These are phyloP conservation scores for Sarcodon sp. DNA, from an alignment of 768 basidiomycete species.

Conservation along the genomic window DNA sequence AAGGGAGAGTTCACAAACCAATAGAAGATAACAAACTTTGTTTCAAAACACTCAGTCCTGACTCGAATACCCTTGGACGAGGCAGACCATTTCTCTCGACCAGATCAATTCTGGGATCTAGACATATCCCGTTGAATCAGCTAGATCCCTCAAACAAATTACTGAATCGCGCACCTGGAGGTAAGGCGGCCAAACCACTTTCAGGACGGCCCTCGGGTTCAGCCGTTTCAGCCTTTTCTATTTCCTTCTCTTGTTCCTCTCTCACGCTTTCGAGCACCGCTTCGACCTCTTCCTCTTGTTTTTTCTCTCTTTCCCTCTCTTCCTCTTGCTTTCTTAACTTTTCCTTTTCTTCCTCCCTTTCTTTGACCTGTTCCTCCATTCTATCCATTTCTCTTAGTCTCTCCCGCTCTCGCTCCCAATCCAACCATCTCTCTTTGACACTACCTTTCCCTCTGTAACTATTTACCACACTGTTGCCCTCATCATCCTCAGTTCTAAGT, in stretches of 20 bases:
- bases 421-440: conserved; percentile 49
- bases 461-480: too few species aligned
- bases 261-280: conserved; percentile 11
- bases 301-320: conserved; percentile 6
- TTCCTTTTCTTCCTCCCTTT: conserved; percentile 30
- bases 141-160: too few species aligned
- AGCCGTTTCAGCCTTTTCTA: conserved; percentile 1
- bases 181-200: too few species aligned
- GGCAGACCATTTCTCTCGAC: not conserved
- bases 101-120: too few species aligned
- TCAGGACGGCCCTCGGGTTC: too few species aligned
- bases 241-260: conserved; percentile 1
- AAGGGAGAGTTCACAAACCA: conserved; percentile 27
- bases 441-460: conserved; percentile 4
- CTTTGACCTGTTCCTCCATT: conserved; percentile 42
- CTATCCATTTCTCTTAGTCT: conserved; percentile 57
- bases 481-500: too few species aligned
- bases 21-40: conserved; percentile 67
- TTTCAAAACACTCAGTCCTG: conserved; percentile 37
- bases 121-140: too few species aligned
- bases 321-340: conserved; percentile 15
- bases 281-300: conserved; percentile 4
- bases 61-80: conserved; percentile 13
- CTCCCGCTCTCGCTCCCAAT: conserved; percentile 67
- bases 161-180: too few species aligned